These are phyloP conservation scores for Neodidymelliopsis sp. DNA, from an alignment of 2,329 filamentous ascomycete genomes.

Conservation along the genomic window DNA sequence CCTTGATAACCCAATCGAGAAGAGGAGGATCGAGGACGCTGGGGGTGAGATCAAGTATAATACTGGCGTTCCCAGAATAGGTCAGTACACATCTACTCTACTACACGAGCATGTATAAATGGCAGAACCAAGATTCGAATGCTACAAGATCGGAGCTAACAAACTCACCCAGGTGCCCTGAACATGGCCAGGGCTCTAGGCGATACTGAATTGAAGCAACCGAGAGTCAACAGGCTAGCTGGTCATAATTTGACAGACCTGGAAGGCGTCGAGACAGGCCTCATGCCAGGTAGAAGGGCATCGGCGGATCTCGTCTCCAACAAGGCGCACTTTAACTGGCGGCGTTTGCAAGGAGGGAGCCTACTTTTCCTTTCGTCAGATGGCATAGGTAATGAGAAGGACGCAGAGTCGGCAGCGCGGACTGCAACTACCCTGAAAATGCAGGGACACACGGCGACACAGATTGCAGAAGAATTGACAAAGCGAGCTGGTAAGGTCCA, in stretches of 20 bases:
- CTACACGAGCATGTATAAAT: not conserved
- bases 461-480: slow-evolving; percentile 30
- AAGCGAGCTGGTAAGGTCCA: slow-evolving; percentile 21
- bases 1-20: slow-evolving; percentile 28
- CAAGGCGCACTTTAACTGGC: slow-evolving; percentile 31
- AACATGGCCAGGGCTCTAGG: slow-evolving; percentile 36
- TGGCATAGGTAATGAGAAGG: slow-evolving; percentile 29
- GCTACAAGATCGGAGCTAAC: not conserved
- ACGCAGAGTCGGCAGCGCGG: slow-evolving; percentile 27
- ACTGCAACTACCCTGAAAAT: slow-evolving; percentile 26
- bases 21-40: slow-evolving; percentile 31
- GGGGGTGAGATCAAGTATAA: slow-evolving; percentile 33
- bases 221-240: slow-evolving; percentile 34
- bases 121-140: not conserved
- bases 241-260: slow-evolving; percentile 35
- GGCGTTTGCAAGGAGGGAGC: slow-evolving; percentile 25
- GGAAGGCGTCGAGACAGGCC: slow-evolving; percentile 32
- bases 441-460: slow-evolving; percentile 20
- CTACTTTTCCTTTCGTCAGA: slow-evolving; percentile 33
- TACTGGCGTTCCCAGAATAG: slow-evolving; percentile 30
- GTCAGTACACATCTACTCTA: slow-evolving; percentile 1
- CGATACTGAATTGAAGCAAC: slow-evolving; percentile 33
- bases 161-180: slow-evolving; percentile 22
- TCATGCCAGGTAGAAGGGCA: slow-evolving; percentile 31
- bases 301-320: slow-evolving; percentile 32